Conservation (phyloP, 768 basidiomycete genomes). For the Leccinum boreale region DNA sequence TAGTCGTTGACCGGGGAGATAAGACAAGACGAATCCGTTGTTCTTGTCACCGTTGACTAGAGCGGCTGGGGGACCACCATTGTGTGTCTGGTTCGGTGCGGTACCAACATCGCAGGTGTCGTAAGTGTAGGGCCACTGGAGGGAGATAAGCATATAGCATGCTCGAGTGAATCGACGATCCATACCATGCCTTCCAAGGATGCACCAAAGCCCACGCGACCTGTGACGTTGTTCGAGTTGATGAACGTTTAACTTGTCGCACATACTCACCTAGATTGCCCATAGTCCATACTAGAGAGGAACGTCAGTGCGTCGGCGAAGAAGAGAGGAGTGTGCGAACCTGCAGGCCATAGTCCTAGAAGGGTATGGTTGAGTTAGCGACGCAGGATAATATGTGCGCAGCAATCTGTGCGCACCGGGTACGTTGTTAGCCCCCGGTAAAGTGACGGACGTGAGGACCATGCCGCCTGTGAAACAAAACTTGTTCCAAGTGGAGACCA, state of each 20-base stretch:
- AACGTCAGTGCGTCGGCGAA: constrained; percentile 11
- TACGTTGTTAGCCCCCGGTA: constrained; percentile 66
- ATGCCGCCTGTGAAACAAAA: constrained; percentile 93
- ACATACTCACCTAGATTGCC: constrained; percentile 62
- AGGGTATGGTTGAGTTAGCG: neutral
- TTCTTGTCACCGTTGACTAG: constrained; percentile 55
- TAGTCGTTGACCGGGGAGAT: constrained; percentile 82
- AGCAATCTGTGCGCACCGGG: constrained; percentile 28
- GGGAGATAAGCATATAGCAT: neutral
- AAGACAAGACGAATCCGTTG: constrained; percentile 61
- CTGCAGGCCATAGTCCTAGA: constrained; percentile 71
- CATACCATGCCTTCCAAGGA: constrained; percentile 77
- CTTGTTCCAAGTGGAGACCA: constrained; percentile 80
- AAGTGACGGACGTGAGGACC: constrained; percentile 61
- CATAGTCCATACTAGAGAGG: constrained; percentile 59
- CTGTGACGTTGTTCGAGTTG: constrained; percentile 25
- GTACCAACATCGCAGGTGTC: constrained; percentile 95
- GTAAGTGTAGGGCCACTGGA: constrained; percentile 79
- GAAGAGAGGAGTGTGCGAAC: constrained; percentile 12
- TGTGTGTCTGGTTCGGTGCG: constrained; percentile 73
- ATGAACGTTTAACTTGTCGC: neutral
- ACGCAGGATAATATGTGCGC: neutral
- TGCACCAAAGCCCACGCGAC: constrained; percentile 87
- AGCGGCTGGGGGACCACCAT: constrained; percentile 61
- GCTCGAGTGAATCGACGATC: neutral